Evolutionary conservation across 768 basidiomycete species (phyloP).

Genomic region (Tricholoma sp.): DNA sequence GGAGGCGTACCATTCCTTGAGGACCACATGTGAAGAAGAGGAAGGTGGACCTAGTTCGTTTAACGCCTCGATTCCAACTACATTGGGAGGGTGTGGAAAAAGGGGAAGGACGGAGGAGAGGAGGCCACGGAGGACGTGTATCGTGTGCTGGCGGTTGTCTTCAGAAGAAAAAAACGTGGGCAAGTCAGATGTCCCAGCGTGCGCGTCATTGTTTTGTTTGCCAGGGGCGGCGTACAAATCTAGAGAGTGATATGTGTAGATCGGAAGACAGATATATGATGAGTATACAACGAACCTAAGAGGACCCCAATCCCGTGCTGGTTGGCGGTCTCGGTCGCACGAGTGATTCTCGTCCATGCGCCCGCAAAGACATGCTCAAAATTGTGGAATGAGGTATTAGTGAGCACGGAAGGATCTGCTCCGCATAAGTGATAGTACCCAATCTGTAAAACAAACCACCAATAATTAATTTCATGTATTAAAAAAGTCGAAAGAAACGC

Average conservation of each 20-base stretch:
- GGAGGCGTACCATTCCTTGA: conserved; percentile 60
- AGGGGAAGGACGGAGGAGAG: conserved; percentile 26
- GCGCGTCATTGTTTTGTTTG: conserved; percentile 67
- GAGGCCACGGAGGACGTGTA: conserved; percentile 43
- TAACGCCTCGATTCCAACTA: conserved; percentile 56
- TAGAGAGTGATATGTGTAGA: conserved; percentile 14
- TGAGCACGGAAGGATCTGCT: conserved; percentile 50
- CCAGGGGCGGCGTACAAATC: conserved; percentile 75
- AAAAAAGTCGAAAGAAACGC: conserved; percentile 26
- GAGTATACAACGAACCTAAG: conserved; percentile 40
- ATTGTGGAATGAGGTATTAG: conserved; percentile 61
- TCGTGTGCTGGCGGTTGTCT: conserved; percentile 41
- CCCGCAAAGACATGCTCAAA: conserved; percentile 47
- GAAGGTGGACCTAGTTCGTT: conserved; percentile 53
- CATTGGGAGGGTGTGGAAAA: conserved; percentile 37
- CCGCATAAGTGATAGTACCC: conserved; percentile 71
- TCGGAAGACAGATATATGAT: background rate
- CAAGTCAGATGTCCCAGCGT: conserved; percentile 54
- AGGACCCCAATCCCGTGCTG: conserved; percentile 64
- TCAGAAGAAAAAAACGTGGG: conserved; percentile 45
- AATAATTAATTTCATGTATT: conserved; percentile 5
- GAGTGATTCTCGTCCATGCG: conserved; percentile 62
- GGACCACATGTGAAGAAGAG: conserved; percentile 28
- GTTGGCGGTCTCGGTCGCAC: conserved; percentile 56
- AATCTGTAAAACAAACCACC: conserved; percentile 37